Percentiles rank a stretch among this genome's conserved stretches.
Conservation (phyloP, 163 green algal species). For the Chlamydomonas reinhardtii region DNA sequence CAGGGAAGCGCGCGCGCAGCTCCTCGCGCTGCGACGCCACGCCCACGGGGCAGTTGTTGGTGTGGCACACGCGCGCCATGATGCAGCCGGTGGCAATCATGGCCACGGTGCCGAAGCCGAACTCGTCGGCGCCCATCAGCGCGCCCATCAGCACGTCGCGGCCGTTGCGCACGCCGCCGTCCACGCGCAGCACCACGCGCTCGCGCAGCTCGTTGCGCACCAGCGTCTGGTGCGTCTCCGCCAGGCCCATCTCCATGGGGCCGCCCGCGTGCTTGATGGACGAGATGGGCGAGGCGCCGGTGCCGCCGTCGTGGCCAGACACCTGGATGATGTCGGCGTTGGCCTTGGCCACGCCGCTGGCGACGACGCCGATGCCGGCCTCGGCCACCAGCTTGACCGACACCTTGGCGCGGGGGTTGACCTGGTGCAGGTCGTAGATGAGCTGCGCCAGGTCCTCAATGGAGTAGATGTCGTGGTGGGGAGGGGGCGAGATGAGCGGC, state of each 20-base stretch:
- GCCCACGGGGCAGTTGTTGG: constrained; percentile 99
- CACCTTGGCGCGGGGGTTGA: constrained; percentile 71
- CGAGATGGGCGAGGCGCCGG: constrained; percentile 94
- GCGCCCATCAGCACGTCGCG: constrained; percentile 94
- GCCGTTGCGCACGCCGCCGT: constrained; percentile 94
- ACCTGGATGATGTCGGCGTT: constrained; percentile 99
- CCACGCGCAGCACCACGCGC: constrained; percentile 92
- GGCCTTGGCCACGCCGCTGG: constrained; percentile 97
- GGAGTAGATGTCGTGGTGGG: constrained; percentile 99
- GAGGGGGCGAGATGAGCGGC: constrained; percentile 97
- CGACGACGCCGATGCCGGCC: constrained; percentile 98
- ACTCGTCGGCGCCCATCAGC: constrained; percentile 95
- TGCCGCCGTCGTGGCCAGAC: constrained; percentile 98
- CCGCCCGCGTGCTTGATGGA: constrained; percentile 99
- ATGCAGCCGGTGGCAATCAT: constrained; percentile 99
- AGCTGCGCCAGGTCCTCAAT: constrained; percentile 99
- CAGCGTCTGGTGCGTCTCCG: constrained; percentile 90
- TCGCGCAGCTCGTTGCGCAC: constrained; percentile 95
- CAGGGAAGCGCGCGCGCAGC: constrained; percentile 97
- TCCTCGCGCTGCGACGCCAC: constrained; percentile 98
- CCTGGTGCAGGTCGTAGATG: constrained; percentile 98
- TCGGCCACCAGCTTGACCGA: constrained; percentile 99
- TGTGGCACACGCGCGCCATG: constrained; percentile 99
- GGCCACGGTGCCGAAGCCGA: constrained; percentile 97
- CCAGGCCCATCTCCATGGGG: constrained; percentile 97